Conservation (phyloP, 306 rosid genomes). For the Dalbergia cochinchinensis region DNA sequence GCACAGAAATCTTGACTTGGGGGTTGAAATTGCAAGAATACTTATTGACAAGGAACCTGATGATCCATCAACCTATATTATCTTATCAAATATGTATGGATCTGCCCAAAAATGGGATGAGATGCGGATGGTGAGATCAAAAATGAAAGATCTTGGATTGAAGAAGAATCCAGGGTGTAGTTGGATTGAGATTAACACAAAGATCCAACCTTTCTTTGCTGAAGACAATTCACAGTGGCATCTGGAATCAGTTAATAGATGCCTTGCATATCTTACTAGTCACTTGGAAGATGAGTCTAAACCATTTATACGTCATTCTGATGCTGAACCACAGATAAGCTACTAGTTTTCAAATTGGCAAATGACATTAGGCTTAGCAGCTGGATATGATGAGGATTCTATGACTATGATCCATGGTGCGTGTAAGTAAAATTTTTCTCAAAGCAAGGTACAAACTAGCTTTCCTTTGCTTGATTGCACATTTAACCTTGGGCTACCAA, state of each 20-base stretch:
- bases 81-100: constrained; percentile 73
- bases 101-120: constrained; percentile 75
- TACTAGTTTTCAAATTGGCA: constrained; percentile 10
- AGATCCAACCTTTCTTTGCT: constrained; percentile 69
- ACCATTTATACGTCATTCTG: constrained; percentile 40
- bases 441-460: neutral
- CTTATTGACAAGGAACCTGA: constrained; percentile 69
- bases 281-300: constrained; percentile 67
- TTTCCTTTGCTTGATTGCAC: neutral
- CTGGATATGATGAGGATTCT: neutral
- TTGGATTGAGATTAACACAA: constrained; percentile 79
- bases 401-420: neutral
- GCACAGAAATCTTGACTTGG: constrained; percentile 64
- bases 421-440: neutral
- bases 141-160: constrained; percentile 76
- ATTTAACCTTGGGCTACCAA: neutral
- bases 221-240: constrained; percentile 68
- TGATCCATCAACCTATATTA: constrained; percentile 69
- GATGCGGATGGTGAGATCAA: constrained; percentile 65
- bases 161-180: constrained; percentile 86
- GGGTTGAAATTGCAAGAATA: constrained; percentile 61
- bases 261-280: constrained; percentile 62
- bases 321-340: constrained; percentile 33
- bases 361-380: neutral
- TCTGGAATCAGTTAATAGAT: constrained; percentile 58